Base-by-base conservation (phyloP, 805 yeast species). In the Starmerella floris region DNA sequence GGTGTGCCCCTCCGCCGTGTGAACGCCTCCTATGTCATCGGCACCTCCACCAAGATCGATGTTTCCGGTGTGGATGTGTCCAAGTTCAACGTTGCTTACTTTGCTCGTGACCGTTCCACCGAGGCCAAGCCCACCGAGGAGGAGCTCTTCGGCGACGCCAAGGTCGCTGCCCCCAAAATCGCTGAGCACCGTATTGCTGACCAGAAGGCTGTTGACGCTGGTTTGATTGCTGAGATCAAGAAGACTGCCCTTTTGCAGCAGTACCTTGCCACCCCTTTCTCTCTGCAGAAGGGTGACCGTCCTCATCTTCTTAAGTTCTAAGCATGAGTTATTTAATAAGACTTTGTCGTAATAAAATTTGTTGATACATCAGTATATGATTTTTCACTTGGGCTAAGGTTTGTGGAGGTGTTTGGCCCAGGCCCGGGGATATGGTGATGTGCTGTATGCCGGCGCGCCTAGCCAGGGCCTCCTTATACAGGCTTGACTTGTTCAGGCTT, bases 1-100 rank as follows among this genome's bases (percentile, higher is more conserved):
- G 98, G 98, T 76, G 98, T 88, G 59, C 97, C 98, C 68, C 77
- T 88, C 69, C 85, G 97, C 81, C 83, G 96, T 77, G 97, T 88
- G 60, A 91, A 88, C 70, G 79, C 96, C 61, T 83, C 95, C 71
- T 91, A 88, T 73, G 98, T 91, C 60, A 88, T 88, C 72, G 97
- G 96, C 63, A 88, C 98, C 65, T 84, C 95, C 58, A 91, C 98
- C 71, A 71, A 75, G 68, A 82, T 91, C 62, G 69, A 76, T 56
- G 79, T 88, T 57, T 73, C 76, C 46, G 69, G 78, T 56, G 83
- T 85, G 57, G 85, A 83, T 58, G 46, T 36, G 23, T 73, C 84
- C 63, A 91, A 88, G 72, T 88, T 82, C 79, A 76, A 79, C 69
- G 93, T 76, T 62, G 81, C 79, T 60, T 91, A 88, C 85, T 88